Conservation (phyloP, 2,329 filamentous ascomycete genomes). For the Lecanicillium sp. region DNA sequence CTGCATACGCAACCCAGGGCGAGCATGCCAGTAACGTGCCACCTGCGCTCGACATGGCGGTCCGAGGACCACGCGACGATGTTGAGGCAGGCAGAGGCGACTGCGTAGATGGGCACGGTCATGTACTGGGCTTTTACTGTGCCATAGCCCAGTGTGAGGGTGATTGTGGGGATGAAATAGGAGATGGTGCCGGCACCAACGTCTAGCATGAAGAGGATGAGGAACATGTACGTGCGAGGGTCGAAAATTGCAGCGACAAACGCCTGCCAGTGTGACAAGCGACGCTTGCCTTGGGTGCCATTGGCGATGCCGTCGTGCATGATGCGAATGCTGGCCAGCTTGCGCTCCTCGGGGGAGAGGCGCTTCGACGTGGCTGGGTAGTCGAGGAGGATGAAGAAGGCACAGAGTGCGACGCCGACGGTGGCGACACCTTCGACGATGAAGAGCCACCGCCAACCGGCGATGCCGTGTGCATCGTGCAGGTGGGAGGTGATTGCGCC, state of each 20-base stretch:
- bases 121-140: slow-evolving; percentile 37
- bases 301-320: slow-evolving; percentile 36
- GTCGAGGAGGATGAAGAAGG: slow-evolving; percentile 58
- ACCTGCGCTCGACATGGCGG: slow-evolving; percentile 13
- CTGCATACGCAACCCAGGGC: slow-evolving; percentile 13
- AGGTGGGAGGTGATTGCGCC: slow-evolving; percentile 50
- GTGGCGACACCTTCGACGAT: slow-evolving; percentile 58
- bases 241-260: slow-evolving; percentile 29
- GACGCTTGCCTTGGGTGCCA: slow-evolving; percentile 17
- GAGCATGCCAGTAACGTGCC: slow-evolving; percentile 14
- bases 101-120: slow-evolving; percentile 26
- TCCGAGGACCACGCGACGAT: slow-evolving; percentile 16
- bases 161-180: slow-evolving; percentile 47
- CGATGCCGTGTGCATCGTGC: slow-evolving; percentile 50
- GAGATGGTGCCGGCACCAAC: slow-evolving; percentile 39
- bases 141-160: slow-evolving; percentile 38
- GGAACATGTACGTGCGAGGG: slow-evolving; percentile 39
- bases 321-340: slow-evolving; percentile 52
- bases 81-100: slow-evolving; percentile 18
- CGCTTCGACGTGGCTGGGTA: slow-evolving; percentile 55
- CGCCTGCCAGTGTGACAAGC: slow-evolving; percentile 21
- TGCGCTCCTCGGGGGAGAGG: slow-evolving; percentile 53
- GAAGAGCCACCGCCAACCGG: slow-evolving; percentile 63
- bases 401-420: slow-evolving; percentile 40
- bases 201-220: slow-evolving; percentile 40